Evolutionary conservation across 2,329 filamentous ascomycete genomes (phyloP), one percentile per base, ranked within the genome.

Genomic region (Septoria linicola): DNA sequence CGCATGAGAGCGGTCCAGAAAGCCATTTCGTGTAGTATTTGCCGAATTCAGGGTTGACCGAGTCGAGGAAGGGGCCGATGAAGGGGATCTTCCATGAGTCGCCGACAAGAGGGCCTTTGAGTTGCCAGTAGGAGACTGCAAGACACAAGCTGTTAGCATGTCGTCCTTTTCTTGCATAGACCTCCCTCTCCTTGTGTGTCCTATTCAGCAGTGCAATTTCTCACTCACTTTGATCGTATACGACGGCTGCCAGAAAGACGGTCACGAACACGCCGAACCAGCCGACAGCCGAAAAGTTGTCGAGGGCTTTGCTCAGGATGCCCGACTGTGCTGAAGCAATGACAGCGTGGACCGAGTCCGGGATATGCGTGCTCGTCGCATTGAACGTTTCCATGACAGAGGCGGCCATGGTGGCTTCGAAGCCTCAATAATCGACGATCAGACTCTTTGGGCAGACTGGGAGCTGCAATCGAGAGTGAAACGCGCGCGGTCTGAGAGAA

Each of bases 1-100:
- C 93, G 68, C 93, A 99, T 78, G 91, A 96, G 63, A 99, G 78
- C 41, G 88, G 85, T 40, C 88, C 93, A 67, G 89, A 95, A 64
- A 80, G 72, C 93, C 93, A 99, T 79, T 97, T 96, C 55, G 80
- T 85, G 70, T 91, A 81, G 76, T 99, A 99, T 66, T 91, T 82
- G 55, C 86, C 83, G 70, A 96, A 97, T 66, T 92, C 89, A 51
- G 93, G 93, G 71, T 95, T 85, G 64, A 97, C 78, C 21, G 90
- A 96, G 68, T 96, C 78, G 51, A 97, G 79, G 72, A 99, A 97
- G 4, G 93, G 92, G n/a, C 93, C 93, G 70, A 97, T 73, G 64
- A 77, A 77, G 50, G 75, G 75, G 35, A 72, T 68, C 61, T 77
- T 77, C 67, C 69, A 72, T 20, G 67, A 54, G n/a, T 74, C 73